Percentiles rank a stretch among this genome's conserved stretches.
Evolutionary conservation across 2,329 filamentous ascomycete species (phyloP).

Genomic region (Myriosclerotinia curreyana): DNA sequence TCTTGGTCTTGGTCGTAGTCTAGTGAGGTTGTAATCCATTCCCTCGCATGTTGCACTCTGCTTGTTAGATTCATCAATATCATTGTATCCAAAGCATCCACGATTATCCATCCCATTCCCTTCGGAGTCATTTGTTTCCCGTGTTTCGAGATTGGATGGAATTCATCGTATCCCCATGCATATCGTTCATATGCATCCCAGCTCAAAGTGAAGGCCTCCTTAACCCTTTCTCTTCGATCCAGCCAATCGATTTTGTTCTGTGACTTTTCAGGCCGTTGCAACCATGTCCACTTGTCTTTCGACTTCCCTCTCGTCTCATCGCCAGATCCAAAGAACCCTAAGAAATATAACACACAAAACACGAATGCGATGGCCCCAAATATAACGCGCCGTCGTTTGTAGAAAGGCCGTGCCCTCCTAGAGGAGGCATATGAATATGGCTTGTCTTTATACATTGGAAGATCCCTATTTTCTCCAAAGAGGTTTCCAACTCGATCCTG

Average conservation of each 20-base stretch:
- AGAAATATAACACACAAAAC: constrained; percentile 64
- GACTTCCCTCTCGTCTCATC: constrained; percentile 37
- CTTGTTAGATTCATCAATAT: constrained; percentile 97
- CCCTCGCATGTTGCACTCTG: constrained; percentile 75
- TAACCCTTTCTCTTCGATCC: constrained; percentile 73
- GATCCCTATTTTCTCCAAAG: constrained; percentile 56
- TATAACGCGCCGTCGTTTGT: constrained; percentile 62
- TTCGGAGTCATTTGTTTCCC: constrained; percentile 81
- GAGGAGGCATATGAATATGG: constrained; percentile 71
- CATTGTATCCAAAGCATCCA: constrained; percentile 92
- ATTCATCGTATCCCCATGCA: constrained; percentile 92
- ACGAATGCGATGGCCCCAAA: constrained; percentile 52
- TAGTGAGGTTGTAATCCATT: constrained; percentile 81
- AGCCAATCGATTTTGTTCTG: constrained; percentile 64
- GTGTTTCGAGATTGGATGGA: constrained; percentile 74
- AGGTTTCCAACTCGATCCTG: constrained; percentile 62
- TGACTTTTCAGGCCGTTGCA: constrained; percentile 49
- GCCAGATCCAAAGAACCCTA: constrained; percentile 54
- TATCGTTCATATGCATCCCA: constrained; percentile 92
- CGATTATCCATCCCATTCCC: constrained; percentile 96
- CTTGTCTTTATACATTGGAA: constrained; percentile 99
- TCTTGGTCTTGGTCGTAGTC: constrained; percentile 91
- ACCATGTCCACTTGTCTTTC: constrained; percentile 56
- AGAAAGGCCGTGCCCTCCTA: constrained; percentile 56
- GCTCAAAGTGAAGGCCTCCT: constrained; percentile 84